phyloP scores from a whole-genome alignment of 2,329 filamentous ascomycete species.

The Pseudopyricularia cyperi region DNA sequence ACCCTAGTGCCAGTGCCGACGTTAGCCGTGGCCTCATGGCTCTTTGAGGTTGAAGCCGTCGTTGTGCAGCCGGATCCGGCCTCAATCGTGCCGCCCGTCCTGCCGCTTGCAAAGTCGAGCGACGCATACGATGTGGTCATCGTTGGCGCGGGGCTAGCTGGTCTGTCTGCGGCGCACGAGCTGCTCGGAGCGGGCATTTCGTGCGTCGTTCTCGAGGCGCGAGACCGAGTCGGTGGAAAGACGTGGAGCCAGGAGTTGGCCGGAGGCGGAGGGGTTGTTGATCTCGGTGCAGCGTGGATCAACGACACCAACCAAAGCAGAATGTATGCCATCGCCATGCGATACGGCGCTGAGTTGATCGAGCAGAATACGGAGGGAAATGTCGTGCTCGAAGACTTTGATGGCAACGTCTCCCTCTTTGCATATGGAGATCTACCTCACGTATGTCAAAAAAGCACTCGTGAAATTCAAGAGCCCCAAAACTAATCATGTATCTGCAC shows the following conservation, averaged over 20 bases:
- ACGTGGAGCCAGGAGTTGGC: conserved; percentile 24
- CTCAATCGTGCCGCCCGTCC: not conserved
- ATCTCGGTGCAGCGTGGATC: conserved; percentile 47
- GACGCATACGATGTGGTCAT: not conserved
- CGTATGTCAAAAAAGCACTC: not conserved
- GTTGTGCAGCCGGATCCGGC: conserved; percentile 10
- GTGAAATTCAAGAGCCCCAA: too few relatives aligned
- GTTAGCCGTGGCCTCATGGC: conserved; percentile 22
- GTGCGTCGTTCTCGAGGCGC: conserved; percentile 33
- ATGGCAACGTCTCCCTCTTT: conserved; percentile 4
- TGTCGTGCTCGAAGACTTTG: conserved; percentile 4
- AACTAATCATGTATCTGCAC: not conserved
- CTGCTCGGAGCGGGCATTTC: conserved; percentile 7
- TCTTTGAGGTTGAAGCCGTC: conserved; percentile 31
- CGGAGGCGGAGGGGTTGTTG: conserved; percentile 23
- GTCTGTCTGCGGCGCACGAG: not conserved
- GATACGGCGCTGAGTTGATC: conserved; percentile 28
- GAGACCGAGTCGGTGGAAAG: conserved; percentile 37
- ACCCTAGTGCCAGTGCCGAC: conserved; percentile 27
- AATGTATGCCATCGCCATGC: conserved; percentile 25
- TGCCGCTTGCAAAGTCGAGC: not conserved
- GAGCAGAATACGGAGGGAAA: conserved; percentile 27
- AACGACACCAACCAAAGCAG: conserved; percentile 39
- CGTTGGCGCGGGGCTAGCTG: not conserved
- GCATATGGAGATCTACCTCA: conserved; percentile 2